Conservation (phyloP, 1,284 basidiomycete species). For the Irpex sp. region DNA sequence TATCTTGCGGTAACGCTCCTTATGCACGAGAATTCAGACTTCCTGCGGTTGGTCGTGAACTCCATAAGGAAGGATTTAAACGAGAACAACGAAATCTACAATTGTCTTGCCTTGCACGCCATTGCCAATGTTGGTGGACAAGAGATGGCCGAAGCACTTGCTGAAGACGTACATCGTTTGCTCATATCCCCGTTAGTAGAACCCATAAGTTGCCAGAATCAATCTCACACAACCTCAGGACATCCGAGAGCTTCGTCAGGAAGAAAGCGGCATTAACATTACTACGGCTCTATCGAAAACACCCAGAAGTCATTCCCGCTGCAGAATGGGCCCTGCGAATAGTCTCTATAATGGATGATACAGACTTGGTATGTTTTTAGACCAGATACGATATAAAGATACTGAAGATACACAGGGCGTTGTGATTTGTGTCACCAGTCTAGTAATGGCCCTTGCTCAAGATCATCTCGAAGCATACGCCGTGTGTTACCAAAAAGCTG, state of each 20-base stretch:
- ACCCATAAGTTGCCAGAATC: background rate
- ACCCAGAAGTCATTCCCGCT: constrained; percentile 90
- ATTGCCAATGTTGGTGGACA: constrained; percentile 97
- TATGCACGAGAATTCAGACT: constrained; percentile 98
- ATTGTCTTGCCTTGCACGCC: constrained; percentile 95
- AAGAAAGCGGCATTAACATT: constrained; percentile 98
- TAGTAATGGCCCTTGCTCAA: constrained; percentile 95
- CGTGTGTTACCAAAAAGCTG: constrained; percentile 92
- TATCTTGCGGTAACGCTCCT: constrained; percentile 96
- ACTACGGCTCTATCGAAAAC: constrained; percentile 91
- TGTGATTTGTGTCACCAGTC: constrained; percentile 87
- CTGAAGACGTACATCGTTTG: constrained; percentile 90
- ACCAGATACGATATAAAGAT: background rate
- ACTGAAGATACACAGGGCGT: constrained; percentile 63
- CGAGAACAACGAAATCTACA: constrained; percentile 91
- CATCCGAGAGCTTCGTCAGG: constrained; percentile 93
- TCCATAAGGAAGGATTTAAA: constrained; percentile 98
- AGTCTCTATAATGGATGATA: constrained; percentile 92
- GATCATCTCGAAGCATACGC: constrained; percentile 88
- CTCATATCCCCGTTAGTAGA: constrained; percentile 88
- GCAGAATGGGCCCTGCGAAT: constrained; percentile 96
- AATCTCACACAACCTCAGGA: constrained; percentile 44
- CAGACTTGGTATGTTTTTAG: constrained; percentile 64
- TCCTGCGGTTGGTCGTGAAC: constrained; percentile 93
- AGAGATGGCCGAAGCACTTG: constrained; percentile 97